These are phyloP conservation scores for Zymoseptoria brevis DNA, from an alignment of 2,329 filamentous ascomycete species.

Conservation along the genomic window DNA sequence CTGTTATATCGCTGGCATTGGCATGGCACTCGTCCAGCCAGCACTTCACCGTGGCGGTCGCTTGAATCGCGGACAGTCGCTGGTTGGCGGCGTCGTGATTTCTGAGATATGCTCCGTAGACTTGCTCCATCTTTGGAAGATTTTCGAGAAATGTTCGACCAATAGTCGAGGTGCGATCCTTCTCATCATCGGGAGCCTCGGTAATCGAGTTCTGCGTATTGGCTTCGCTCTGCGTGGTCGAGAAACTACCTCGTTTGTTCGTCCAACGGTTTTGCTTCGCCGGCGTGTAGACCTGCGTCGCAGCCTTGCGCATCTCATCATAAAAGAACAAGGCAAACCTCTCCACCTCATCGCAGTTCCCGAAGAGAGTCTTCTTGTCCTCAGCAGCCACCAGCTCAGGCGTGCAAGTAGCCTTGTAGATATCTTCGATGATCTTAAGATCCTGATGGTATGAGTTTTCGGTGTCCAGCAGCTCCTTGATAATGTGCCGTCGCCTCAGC, in stretches of 20 bases:
- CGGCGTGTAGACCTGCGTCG: constrained; percentile 69
- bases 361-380: constrained; percentile 83
- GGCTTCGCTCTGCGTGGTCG: constrained; percentile 35
- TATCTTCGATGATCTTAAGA: constrained; percentile 95
- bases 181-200: constrained; percentile 41
- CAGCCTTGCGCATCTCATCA: constrained; percentile 70
- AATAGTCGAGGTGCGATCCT: constrained; percentile 51
- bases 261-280: constrained; percentile 47
- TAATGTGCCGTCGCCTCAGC: constrained; percentile 69
- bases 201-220: constrained; percentile 24
- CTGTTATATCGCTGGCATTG: constrained; percentile 84
- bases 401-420: constrained; percentile 75
- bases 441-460: constrained; percentile 86
- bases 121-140: constrained; percentile 52
- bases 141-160: constrained; percentile 52
- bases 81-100: constrained; percentile 59
- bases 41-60: constrained; percentile 56
- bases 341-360: constrained; percentile 86
- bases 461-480: constrained; percentile 88
- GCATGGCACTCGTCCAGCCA: constrained; percentile 93
- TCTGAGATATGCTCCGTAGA: constrained; percentile 57
- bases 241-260: constrained; percentile 44
- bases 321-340: constrained; percentile 76
- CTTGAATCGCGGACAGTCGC: constrained; percentile 47
- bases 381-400: constrained; percentile 71